Base-by-base conservation (phyloP, 2,329 filamentous ascomycete species). In the Trichoderma afroharzianum region DNA sequence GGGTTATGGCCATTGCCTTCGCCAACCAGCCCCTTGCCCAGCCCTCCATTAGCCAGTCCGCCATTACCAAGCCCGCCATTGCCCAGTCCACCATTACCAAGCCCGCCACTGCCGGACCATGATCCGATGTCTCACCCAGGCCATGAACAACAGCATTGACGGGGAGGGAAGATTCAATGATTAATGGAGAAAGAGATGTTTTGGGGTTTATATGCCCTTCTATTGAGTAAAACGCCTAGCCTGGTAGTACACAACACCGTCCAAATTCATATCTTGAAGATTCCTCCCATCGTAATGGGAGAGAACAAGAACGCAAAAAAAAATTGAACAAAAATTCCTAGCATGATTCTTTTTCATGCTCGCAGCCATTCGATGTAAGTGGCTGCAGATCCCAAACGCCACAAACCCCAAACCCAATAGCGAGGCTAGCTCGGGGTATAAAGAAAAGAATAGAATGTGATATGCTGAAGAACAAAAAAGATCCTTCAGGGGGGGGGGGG, bases 141-240 rank as follows among this genome's bases (percentile, higher is more conserved):
- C 59, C 57, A 26, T 14, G 14, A 15, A n/a, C 21, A 39, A 43
- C 14, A 14, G 21, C 39, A n/a, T 58, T 58, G n/a, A 24, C 3
- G 1, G 28, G 3, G 15, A 21, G 15, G 36, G 9, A 4, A 33
- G 14, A 2, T 2, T 24, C n/a, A 32, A 36, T 28, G 28, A 68
- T 47, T 15, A n/a, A 33, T 39, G 28, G 39, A 53, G 57, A 43
- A 36, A 36, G 30, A n/a, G 30, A 61, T 61, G 8, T 43, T 47
- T 15, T 24, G 9, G 21, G 53, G 24, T 68, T 47, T 32, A 32
- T 7, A 36, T 68, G 70, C 70, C 72, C 69, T 24, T 78, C 74
- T 77, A 73, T 74, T 73, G 72, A 77, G 76, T 72, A 43, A 43
- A 77, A 78, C 78, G 76, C 77, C 79, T 76, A 75, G 68, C 74